phyloP scores from a whole-genome alignment of 169 alveolate species.

The Plasmodium vivax region DNA sequence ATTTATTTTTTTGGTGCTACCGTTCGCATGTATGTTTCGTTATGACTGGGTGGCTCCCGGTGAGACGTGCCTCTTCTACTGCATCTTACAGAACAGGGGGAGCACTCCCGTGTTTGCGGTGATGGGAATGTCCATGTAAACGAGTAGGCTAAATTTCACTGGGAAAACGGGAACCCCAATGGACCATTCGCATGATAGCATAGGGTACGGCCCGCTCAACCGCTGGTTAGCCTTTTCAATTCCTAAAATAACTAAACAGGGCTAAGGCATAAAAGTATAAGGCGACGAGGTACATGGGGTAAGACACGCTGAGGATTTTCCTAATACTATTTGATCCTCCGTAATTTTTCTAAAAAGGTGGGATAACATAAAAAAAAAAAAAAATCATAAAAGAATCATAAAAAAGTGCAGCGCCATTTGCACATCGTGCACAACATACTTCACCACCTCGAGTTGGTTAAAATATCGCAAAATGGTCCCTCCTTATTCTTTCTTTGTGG shows the following conservation, averaged over 20 bases:
- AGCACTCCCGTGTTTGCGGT: background rate
- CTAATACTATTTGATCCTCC: background rate
- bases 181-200: background rate
- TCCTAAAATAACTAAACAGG: conserved; percentile 11
- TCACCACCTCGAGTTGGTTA: background rate
- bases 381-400: too few species aligned
- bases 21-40: background rate
- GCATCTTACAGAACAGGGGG: background rate
- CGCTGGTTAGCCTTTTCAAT: background rate
- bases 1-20: background rate
- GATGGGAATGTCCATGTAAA: too few species aligned
- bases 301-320: conserved; percentile 10
- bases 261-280: conserved; percentile 28
- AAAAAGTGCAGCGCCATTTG: background rate
- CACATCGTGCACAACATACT: background rate
- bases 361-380: background rate
- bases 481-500: background rate
- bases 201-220: background rate
- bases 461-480: background rate
- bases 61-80: background rate
- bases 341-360: conserved; percentile 18
- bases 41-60: background rate
- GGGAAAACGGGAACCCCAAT: background rate
- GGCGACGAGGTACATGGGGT: conserved; percentile 30
- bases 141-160: background rate